phyloP scores from a whole-genome alignment of 768 basidiomycete genomes.

The Agaricus blazei region DNA sequence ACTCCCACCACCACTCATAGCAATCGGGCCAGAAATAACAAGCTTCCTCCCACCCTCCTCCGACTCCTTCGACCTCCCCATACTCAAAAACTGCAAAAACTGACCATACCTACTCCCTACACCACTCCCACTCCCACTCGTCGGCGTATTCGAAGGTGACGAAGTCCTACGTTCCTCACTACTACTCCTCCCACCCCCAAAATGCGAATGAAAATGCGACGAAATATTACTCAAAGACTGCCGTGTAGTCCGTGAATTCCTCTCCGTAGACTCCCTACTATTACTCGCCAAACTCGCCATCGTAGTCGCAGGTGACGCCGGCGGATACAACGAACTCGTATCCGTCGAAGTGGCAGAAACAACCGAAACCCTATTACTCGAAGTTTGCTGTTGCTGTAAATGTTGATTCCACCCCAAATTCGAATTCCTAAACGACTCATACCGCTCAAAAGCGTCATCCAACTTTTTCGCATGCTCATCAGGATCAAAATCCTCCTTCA shows the following conservation, averaged over 20 bases:
- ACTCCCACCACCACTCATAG: conserved; percentile 20
- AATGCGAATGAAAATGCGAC: conserved; percentile 9
- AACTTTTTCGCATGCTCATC: conserved; percentile 40
- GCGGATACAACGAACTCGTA: conserved; percentile 12
- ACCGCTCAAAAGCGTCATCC: conserved; percentile 87
- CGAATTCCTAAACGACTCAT: conserved; percentile 73
- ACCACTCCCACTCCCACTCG: background rate
- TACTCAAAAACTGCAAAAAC: conserved; percentile 60
- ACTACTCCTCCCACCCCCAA: background rate
- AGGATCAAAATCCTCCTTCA: conserved; percentile 19
- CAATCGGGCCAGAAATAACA: conserved; percentile 68
- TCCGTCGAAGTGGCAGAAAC: conserved; percentile 44
- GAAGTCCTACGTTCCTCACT: background rate
- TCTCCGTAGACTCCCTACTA: background rate
- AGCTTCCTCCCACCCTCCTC: conserved; percentile 31
- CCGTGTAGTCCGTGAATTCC: background rate
- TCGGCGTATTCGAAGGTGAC: conserved; percentile 2
- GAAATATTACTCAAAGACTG: conserved; percentile 2
- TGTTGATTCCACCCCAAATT: conserved; percentile 18
- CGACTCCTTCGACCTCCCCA: conserved; percentile 44
- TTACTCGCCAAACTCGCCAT: conserved; percentile 13
- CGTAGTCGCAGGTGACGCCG: conserved; percentile 39
- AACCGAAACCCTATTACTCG: conserved; percentile 50
- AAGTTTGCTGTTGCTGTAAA: conserved; percentile 14
- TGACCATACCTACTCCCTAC: conserved; percentile 36